These are phyloP conservation scores for Suillus subluteus DNA, from an alignment of 768 basidiomycete species.

Conservation along the genomic window DNA sequence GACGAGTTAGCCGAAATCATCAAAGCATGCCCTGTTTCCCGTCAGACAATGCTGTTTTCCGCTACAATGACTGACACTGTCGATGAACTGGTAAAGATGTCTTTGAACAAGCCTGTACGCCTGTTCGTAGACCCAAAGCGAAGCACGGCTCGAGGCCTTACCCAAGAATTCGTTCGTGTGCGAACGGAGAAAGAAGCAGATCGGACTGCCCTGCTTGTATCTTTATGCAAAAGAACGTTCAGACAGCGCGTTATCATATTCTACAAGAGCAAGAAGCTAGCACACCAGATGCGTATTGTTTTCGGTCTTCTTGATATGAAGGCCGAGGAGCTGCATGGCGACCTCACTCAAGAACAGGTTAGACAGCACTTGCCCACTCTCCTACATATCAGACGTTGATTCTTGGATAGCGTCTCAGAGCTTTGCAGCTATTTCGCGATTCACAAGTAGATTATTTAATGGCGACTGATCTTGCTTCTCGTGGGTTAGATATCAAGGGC, in stretches of 20 bases:
- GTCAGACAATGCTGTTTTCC: slow-evolving; percentile 98
- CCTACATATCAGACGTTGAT: slow-evolving; percentile 10
- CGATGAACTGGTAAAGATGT: slow-evolving; percentile 91
- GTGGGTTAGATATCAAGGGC: slow-evolving; percentile 96
- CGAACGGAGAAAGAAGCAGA: slow-evolving; percentile 78
- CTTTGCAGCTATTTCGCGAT: slow-evolving; percentile 86
- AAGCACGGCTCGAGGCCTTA: slow-evolving; percentile 79
- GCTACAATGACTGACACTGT: slow-evolving; percentile 99
- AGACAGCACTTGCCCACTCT: slow-evolving; percentile 15
- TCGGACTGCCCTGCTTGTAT: slow-evolving; percentile 73
- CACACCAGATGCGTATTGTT: slow-evolving; percentile 95
- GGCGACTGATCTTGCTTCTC: slow-evolving; percentile 95
- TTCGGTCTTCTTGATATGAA: slow-evolving; percentile 90
- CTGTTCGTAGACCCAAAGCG: slow-evolving; percentile 96
- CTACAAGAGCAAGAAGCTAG: slow-evolving; percentile 94
- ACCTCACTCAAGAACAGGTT: slow-evolving; percentile 95
- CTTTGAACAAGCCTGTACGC: slow-evolving; percentile 89
- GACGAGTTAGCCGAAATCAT: slow-evolving; percentile 96
- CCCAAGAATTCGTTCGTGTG: slow-evolving; percentile 96
- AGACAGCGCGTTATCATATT: slow-evolving; percentile 87
- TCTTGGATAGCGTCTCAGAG: slow-evolving; percentile 70
- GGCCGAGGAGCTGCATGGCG: slow-evolving; percentile 92
- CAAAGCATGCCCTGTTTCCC: slow-evolving; percentile 80
- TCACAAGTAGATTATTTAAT: slow-evolving; percentile 89
- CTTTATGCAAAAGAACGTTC: slow-evolving; percentile 90